Evolutionary conservation across 2,329 filamentous ascomycete genomes (phyloP), one percentile per base, ranked within the genome.

Genomic region (Beauveria scarabaeidicola): DNA sequence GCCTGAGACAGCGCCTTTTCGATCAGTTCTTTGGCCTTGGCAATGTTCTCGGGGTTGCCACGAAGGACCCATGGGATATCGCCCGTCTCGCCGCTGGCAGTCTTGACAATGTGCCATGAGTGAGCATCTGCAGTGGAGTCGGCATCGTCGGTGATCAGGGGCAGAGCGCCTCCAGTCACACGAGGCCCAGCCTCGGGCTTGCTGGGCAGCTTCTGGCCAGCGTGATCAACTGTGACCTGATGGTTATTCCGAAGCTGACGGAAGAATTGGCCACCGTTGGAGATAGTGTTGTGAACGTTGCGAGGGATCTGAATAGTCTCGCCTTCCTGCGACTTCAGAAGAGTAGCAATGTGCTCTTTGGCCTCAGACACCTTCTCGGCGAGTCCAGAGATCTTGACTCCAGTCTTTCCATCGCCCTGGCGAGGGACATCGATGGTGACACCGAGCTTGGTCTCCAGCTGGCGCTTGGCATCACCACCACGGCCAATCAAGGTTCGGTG

Each of bases 201-300:
- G 43, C 85, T 72, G 6, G 94, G 94, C 4, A 89, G 78, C 60
- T 87, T 77, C 62, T 94, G 85, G 48, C 92, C 91, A 59, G 85
- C 89, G 70, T 97, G 94, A 72, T 97, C 92, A 57, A 99, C 89
- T 0, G 88, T 94, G 65, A 99, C 91, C 66, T 90, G 87, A 74
- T 90, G 82, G 69, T 97, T 89, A 73, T 86, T 92, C 64, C 89
- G 86, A 46, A 99, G 85, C 67, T 86, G 88, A 65, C 93, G 90
- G 88, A 97, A 97, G 77, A 97, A 89, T 66, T 91, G 87, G 1
- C 93, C 94, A 64, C 93, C 92, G 71, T 96, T 93, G 56, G 90
- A 84, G 65, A 99, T 82, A 61, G 81, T 76, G 71, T 97, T 90
- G 77, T 99, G 94, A 62, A 94, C 78, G 66, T 86, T 84, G 61